Conservation (phyloP, 768 basidiomycete genomes). For the Boletus speciosus region DNA sequence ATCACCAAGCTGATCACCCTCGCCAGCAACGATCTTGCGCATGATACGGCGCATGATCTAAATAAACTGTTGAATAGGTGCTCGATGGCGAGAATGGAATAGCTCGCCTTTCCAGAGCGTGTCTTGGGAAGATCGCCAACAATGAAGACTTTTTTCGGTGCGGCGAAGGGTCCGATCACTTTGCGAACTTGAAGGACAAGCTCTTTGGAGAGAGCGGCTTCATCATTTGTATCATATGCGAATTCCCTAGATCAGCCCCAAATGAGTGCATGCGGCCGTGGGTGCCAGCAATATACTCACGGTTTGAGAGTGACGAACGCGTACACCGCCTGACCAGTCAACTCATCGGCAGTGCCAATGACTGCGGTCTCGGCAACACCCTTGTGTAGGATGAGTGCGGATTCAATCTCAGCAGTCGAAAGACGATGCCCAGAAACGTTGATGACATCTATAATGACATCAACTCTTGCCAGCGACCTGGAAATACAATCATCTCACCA, state of each 20-base stretch:
- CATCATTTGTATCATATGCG: slow-evolving; percentile 65
- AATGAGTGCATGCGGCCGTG: background rate
- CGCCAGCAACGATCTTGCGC: slow-evolving; percentile 93
- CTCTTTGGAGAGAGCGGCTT: slow-evolving; percentile 75
- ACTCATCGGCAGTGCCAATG: slow-evolving; percentile 80
- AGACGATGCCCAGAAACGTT: slow-evolving; percentile 97
- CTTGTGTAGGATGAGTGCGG: slow-evolving; percentile 88
- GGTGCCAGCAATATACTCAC: slow-evolving; percentile 40
- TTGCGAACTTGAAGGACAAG: slow-evolving; percentile 94
- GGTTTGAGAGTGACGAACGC: slow-evolving; percentile 95
- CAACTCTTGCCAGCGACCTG: background rate
- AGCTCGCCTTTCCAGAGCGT: slow-evolving; percentile 78
- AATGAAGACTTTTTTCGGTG: slow-evolving; percentile 89
- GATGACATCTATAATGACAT: slow-evolving; percentile 69
- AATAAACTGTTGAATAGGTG: background rate
- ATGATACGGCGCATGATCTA: slow-evolving; percentile 94
- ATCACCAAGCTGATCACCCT: slow-evolving; percentile 94
- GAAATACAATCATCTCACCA: slow-evolving; percentile 44
- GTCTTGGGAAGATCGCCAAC: slow-evolving; percentile 91
- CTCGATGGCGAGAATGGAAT: background rate
- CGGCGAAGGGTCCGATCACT: slow-evolving; percentile 96
- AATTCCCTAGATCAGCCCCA: slow-evolving; percentile 59
- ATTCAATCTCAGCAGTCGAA: slow-evolving; percentile 97
- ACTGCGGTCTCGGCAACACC: slow-evolving; percentile 98
- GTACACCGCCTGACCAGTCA: slow-evolving; percentile 92